phyloP scores from a whole-genome alignment of 1,139 yeast species.

The Magnusiomyces suaveolens region DNA sequence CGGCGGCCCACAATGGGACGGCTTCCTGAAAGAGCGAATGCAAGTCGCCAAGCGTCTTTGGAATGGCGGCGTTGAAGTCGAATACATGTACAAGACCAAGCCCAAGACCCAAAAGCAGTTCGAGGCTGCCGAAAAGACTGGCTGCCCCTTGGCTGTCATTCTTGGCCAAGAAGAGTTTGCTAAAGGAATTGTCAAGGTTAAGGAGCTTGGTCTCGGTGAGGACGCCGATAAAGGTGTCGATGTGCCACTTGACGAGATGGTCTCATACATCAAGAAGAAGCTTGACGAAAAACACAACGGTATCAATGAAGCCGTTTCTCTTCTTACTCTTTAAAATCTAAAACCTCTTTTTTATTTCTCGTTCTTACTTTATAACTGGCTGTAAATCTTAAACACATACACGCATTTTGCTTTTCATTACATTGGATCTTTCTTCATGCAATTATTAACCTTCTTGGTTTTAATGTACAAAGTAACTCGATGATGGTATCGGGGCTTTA shows the following conservation, averaged over 20 bases:
- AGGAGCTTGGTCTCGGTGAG: conserved; percentile 79
- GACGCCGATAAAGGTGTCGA: conserved; percentile 83
- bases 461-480: no score
- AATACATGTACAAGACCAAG: conserved; percentile 81
- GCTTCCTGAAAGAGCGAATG: conserved; percentile 89
- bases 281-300: conserved; percentile 31
- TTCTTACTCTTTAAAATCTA: conserved; percentile 16
- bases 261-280: conserved; percentile 46
- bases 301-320: conserved; percentile 20
- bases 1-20: conserved; percentile 93
- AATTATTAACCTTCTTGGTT: no score
- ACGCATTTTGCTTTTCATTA: no score
- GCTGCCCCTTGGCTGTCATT: conserved; percentile 83
- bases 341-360: no score
- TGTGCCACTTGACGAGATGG: conserved; percentile 51
- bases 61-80: conserved; percentile 83
- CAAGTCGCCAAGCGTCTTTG: conserved; percentile 68
- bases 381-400: no score
- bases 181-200: conserved; percentile 73
- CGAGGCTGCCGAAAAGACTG: conserved; percentile 92
- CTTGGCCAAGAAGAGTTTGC: conserved; percentile 89
- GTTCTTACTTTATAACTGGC: no score
- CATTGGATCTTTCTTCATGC: no score
- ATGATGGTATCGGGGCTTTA: no score
- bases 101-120: conserved; percentile 93